phyloP scores from a whole-genome alignment of 2,329 filamentous ascomycete genomes.

The Paraphaeosphaeria sporulosa region DNA sequence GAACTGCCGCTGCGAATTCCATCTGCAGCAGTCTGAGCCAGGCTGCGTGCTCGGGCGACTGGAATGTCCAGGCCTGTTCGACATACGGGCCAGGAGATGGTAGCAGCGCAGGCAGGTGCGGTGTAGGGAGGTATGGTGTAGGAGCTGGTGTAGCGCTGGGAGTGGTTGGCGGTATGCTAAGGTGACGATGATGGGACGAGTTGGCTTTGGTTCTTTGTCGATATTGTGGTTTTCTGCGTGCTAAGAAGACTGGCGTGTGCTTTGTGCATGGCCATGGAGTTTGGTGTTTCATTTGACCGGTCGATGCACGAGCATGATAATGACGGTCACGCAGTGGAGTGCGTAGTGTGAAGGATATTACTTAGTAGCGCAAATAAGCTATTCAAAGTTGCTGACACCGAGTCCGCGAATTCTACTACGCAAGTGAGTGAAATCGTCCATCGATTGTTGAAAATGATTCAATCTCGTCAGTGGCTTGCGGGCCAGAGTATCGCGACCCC shows the following conservation, averaged over 20 bases:
- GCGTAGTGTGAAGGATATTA: not conserved
- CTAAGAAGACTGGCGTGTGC: not conserved
- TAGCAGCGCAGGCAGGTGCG: constrained; percentile 28
- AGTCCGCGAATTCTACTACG: not conserved
- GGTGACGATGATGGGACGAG: constrained; percentile 11
- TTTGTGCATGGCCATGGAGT: constrained; percentile 7
- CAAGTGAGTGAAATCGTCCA: not conserved
- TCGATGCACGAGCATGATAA: not conserved
- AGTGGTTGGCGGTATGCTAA: constrained; percentile 50
- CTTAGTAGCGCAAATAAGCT: not conserved
- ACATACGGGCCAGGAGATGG: constrained; percentile 50
- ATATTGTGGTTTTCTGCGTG: not conserved
- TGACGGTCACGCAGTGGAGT: not conserved
- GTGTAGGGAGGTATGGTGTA: constrained; percentile 27
- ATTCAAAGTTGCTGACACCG: not conserved
- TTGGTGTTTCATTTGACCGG: not conserved
- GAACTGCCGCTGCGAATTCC: constrained; percentile 33
- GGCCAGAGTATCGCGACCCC: not conserved
- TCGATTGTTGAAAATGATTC: not conserved
- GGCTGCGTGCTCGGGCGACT: constrained; percentile 55
- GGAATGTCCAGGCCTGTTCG: constrained; percentile 57
- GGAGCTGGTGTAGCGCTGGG: constrained; percentile 47
- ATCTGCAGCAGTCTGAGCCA: constrained; percentile 50
- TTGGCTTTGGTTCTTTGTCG: constrained; percentile 3
- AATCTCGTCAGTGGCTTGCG: not conserved